Evolutionary conservation across 2,329 filamentous ascomycete genomes (phyloP).

Genomic region (Arthroderma sp.): DNA sequence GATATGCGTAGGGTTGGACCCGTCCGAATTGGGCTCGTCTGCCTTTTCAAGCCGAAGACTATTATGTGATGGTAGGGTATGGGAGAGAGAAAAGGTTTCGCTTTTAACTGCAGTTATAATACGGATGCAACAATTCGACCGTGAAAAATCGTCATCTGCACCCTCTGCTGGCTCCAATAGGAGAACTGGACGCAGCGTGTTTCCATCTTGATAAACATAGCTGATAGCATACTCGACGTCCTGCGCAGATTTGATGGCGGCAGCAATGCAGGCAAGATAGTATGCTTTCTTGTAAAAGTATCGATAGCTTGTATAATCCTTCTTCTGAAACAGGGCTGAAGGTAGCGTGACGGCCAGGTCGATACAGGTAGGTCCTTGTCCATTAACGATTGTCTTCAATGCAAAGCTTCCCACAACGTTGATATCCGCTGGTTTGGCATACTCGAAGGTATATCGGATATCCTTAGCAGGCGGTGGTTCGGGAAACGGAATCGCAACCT

Average conservation of each 20-base stretch:
- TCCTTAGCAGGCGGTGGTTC: conserved; percentile 64
- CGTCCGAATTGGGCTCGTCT: conserved; percentile 26
- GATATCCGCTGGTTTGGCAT: conserved; percentile 60
- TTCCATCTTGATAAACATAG: conserved; percentile 60
- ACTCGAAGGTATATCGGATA: conserved; percentile 70
- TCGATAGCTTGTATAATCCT: conserved; percentile 83
- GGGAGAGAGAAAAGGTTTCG: conserved; percentile 56
- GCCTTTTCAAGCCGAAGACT: conserved; percentile 48
- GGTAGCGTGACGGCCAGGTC: conserved; percentile 89
- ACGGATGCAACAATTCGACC: conserved; percentile 49
- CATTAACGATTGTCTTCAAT: conserved; percentile 59
- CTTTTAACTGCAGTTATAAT: conserved; percentile 65
- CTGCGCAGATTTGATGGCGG: conserved; percentile 50
- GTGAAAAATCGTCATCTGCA: conserved; percentile 27
- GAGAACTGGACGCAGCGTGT: conserved; percentile 61
- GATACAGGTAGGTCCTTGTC: conserved; percentile 45
- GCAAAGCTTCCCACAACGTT: conserved; percentile 86
- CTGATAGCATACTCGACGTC: conserved; percentile 44
- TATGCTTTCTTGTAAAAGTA: conserved; percentile 94
- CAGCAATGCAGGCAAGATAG: conserved; percentile 72
- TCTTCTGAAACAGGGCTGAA: conserved; percentile 66
- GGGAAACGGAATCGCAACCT: conserved; percentile 70
- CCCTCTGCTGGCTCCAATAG: conserved; percentile 30
- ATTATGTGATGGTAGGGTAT: conserved; percentile 58
- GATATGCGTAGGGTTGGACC: conserved; percentile 49